Base-by-base conservation (phyloP, 805 yeast species). In the Yamadazyma insecticola region DNA sequence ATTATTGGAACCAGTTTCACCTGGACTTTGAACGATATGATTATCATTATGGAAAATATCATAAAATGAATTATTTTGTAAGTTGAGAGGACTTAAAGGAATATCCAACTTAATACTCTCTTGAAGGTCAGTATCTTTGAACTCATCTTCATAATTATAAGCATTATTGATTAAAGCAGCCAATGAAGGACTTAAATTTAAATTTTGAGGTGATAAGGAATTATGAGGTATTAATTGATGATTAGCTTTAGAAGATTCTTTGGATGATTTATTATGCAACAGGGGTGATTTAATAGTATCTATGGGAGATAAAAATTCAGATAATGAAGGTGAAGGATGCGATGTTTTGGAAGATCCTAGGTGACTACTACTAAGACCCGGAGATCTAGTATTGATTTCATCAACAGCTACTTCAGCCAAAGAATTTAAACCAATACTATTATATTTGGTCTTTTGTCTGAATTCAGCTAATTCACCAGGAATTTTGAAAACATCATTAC, bases 101-200 rank as follows among this genome's bases (percentile, higher is more conserved):
- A 45, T 29, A 10, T 47, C 52, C 1, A 48, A 16, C 18, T 47
- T 44, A 14, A 46, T 20, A 4, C 37, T 40, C 8, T 37, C 34
- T 4, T 43, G 52, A 7, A 28, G n/a, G 19, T 38, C 29, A 9
- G 35, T 18, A 6, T 37, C 28, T 12, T 35, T 37, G 3, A 41
- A 36, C 5, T 37, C 47, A 9, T 48, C 52, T 13, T 57, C 58
- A 13, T 35, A 44, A 6, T 49, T 48, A 34, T 57, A 55, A 5
- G 63, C 66, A 33, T 50, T 51, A 33, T 51, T 59, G 19, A 62
- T 55, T 14, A 62, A 42, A 1, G 67, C 67, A 3, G 66, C 51
- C n/a, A 62, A 44, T 3, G 63, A 54, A 1, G 68, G 68, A 10
- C 65, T 57, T 15, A 60, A 39, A 26, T 54, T 50, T 24, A 55